Evolutionary conservation across 2,329 filamentous ascomycete species (phyloP).

Genomic region (Aureobasidium sp.): DNA sequence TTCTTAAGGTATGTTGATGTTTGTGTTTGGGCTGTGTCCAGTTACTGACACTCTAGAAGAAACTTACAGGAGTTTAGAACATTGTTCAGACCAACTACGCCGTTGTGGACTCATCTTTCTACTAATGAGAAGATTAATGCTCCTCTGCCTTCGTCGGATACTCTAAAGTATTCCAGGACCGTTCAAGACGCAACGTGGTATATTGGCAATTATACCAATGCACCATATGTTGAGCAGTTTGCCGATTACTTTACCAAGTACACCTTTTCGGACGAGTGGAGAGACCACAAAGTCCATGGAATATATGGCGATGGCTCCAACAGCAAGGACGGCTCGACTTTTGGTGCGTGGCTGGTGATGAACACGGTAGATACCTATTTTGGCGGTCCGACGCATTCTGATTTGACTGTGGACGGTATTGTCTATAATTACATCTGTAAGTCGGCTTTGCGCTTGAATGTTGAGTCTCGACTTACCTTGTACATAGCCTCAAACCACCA

Average conservation of each 20-base stretch:
- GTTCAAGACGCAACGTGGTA: conserved; percentile 62
- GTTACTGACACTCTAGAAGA: neutral
- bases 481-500: conserved; percentile 52
- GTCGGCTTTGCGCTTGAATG: neutral
- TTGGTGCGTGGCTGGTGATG: conserved; percentile 58
- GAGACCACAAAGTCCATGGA: conserved; percentile 53
- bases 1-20: conserved; percentile 43
- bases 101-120: conserved; percentile 56
- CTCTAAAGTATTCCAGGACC: conserved; percentile 31
- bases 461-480: neutral
- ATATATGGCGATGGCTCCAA: conserved; percentile 46
- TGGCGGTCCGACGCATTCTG: conserved; percentile 55
- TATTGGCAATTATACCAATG: conserved; percentile 45
- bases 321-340: conserved; percentile 46
- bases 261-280: conserved; percentile 53
- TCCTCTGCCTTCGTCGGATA: conserved; percentile 41
- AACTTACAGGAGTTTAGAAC: conserved; percentile 54
- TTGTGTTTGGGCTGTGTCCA: neutral
- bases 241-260: conserved; percentile 62
- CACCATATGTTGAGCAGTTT: conserved; percentile 49
- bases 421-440: conserved; percentile 55
- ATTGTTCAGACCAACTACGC: conserved; percentile 53
- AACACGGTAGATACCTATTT: conserved; percentile 59
- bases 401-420: conserved; percentile 58
- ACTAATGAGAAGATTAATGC: conserved; percentile 51